Conservation (phyloP, 441 rosid species). For the Corymbia calophylla region DNA sequence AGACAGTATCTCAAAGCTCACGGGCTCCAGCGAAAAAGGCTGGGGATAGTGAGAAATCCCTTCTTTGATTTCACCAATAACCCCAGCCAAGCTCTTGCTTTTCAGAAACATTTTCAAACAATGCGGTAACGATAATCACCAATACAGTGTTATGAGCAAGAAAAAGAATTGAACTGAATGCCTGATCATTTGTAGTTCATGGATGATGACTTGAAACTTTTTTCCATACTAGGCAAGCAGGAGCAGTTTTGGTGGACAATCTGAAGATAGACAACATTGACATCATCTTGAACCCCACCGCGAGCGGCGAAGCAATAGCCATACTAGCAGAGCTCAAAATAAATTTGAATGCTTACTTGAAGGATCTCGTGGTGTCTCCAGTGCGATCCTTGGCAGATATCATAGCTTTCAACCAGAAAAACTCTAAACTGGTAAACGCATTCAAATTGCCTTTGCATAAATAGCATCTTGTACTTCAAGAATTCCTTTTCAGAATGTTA, state of each 20-base stretch:
- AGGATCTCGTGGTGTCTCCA: slow-evolving; percentile 41
- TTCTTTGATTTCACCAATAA: slow-evolving; percentile 5
- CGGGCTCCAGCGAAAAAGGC: slow-evolving; percentile 48
- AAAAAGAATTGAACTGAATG: neutral
- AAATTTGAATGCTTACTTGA: slow-evolving; percentile 40
- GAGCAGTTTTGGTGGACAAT: slow-evolving; percentile 43
- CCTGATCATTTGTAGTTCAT: neutral
- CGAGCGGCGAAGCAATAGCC: slow-evolving; percentile 38
- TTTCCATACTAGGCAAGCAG: slow-evolving; percentile 21
- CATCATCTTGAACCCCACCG: neutral
- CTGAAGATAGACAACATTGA: slow-evolving; percentile 32
- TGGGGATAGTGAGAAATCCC: slow-evolving; percentile 35
- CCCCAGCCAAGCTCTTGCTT: slow-evolving; percentile 1
- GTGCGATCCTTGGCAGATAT: slow-evolving; percentile 55
- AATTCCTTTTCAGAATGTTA: neutral
- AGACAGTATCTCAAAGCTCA: slow-evolving; percentile 31
- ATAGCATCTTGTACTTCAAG: neutral
- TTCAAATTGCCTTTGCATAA: neutral
- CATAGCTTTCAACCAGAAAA: slow-evolving; percentile 50
- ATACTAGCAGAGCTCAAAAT: slow-evolving; percentile 53
- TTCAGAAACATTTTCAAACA: slow-evolving; percentile 29
- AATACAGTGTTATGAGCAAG: neutral
- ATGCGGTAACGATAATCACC: slow-evolving; percentile 24
- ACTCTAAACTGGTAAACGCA: slow-evolving; percentile 31
- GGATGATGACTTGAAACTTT: neutral